Evolutionary conservation across 2,329 filamentous ascomycete species (phyloP), one percentile per base, ranked within the genome.

Genomic region (Trichoderma sp.): DNA sequence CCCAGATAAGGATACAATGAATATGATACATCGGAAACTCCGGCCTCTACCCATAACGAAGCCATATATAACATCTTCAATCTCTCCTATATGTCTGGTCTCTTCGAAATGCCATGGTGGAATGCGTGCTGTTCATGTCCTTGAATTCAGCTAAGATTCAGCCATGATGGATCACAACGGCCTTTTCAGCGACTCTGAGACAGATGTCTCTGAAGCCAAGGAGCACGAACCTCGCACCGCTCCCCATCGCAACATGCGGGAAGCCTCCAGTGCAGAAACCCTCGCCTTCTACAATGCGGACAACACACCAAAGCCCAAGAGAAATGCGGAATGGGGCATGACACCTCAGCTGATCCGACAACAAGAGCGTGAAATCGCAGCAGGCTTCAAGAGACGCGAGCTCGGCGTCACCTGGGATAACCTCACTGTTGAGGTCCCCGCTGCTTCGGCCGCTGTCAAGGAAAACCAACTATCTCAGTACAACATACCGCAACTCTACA

Each of bases 381-480:
- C 84, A 4, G 82, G 83, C 2, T 79, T 83, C 70, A 84, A 83
- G 31, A 76, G 79, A 10, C 81, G 85, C 47, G 80, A 84, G 73
- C 82, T 91, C 3, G 90, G 90, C 24, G 83, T 92, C 0, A 87
- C 89, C 1, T 92, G 89, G 87, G 82, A 86, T 72, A 82, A 88
- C 68, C 81, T 92, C 57, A 90, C 83, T 0, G 89, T 92, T 21
- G 83, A 88, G 65, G 90, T 87, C 16, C 80, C 87, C 75, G 85
- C 86, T 35, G 80, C 88, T 16, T 87, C 89, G 29, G 86, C 89
- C 1, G 87, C 88, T 10, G 81, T 91, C 37, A 88, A 91, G 71
- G 89, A 92, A 73, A 88, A 91, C 61, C 84, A 91, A 59, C 63
- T 87, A 0, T 87, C 86, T 0, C 88, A 87, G 71, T 87, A 85